phyloP scores from a whole-genome alignment of 2,329 filamentous ascomycete species.

The Diaporthe citrichinensis region DNA sequence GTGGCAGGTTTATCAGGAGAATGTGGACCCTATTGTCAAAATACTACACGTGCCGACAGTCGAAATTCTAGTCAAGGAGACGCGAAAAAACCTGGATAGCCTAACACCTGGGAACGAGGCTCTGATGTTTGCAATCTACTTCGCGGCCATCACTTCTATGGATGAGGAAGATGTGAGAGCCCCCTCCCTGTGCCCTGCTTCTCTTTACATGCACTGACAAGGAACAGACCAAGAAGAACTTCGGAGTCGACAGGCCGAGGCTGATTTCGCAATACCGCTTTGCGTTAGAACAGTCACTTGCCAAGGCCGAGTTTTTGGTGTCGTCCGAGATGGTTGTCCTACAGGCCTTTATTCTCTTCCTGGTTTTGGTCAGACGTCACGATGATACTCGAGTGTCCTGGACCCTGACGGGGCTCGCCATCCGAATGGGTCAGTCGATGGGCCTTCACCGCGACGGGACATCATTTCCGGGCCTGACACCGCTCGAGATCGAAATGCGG shows the following conservation, averaged over 20 bases:
- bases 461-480: conserved; percentile 64
- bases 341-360: conserved; percentile 73
- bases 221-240: conserved; percentile 64
- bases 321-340: conserved; percentile 71
- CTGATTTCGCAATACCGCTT: conserved; percentile 65
- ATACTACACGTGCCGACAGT: conserved; percentile 79
- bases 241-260: conserved; percentile 62
- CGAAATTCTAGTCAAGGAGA: conserved; percentile 72
- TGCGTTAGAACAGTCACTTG: conserved; percentile 71
- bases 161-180: conserved; percentile 69
- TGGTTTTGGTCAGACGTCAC: conserved; percentile 66
- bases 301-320: conserved; percentile 73
- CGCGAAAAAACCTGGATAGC: conserved; percentile 70
- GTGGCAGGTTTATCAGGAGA: conserved; percentile 80
- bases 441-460: conserved; percentile 72
- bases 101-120: conserved; percentile 71
- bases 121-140: conserved; percentile 75
- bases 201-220: neutral
- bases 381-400: conserved; percentile 70
- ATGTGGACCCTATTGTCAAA: conserved; percentile 81
- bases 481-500: conserved; percentile 74
- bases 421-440: conserved; percentile 67
- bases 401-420: conserved; percentile 74
- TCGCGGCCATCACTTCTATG: conserved; percentile 70
- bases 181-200: neutral